Base-by-base conservation (phyloP, 805 yeast genomes). In the Metschnikowia matae region DNA sequence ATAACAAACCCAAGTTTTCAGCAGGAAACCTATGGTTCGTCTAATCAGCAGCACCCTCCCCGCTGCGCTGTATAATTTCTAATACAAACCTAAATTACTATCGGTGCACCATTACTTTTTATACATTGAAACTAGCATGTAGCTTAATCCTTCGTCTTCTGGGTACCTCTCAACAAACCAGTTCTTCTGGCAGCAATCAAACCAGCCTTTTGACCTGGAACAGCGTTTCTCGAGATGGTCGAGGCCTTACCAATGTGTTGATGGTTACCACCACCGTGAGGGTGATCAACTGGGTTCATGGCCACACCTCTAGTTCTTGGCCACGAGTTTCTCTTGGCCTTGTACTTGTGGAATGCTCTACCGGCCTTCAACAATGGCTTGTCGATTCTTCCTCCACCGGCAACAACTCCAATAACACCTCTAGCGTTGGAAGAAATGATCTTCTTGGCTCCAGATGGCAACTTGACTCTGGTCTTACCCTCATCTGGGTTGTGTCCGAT, bases 261-360 rank as follows among this genome's bases (percentile, higher is more conserved):
- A 81, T 92, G 98, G 96, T 91, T 91, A 92, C 99, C 99, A 92
- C 99, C 98, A 89, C 99, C 99, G 80, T 92, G 99, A 78, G 99
- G 99, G 84, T 92, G 99, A 78, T 92, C 99, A 78, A 92, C 99
- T 79, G 98, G 98, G 84, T 92, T 92, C 99, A 94, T 92, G 78
- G 99, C 99, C 76, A 92, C 98, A 92, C 98, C 99, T 84, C 98
- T 90, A 74, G 98, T 94, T 88, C 89, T 91, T 81, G 99, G 99
- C 98, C 98, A 94, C 65, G 96, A 89, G 96, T 94, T 90, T 83
- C 98, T 85, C 43, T 40, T 40, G 21, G 15, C 43, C 43, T 26
- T 40, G 43, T 40, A 40, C 34, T 40, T 40, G 91, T 92, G 97
- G 96, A 85, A 92, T 64, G 99, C 99, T 84, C 96, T 90, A 83